Conservation (phyloP, 306 rosid genomes). For the Morella rubra region DNA sequence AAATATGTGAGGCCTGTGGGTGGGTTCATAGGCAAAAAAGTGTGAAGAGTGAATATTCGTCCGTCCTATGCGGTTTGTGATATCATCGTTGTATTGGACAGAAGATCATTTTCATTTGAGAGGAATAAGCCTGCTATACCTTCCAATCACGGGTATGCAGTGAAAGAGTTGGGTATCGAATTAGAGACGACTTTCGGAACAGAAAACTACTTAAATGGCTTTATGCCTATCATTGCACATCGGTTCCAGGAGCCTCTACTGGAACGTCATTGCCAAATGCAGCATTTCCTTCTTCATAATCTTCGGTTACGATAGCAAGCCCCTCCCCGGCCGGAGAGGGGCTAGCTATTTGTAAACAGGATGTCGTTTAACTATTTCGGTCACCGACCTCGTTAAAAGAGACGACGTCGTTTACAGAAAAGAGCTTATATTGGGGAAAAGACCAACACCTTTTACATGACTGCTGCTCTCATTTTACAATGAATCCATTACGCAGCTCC, state of each 20-base stretch:
- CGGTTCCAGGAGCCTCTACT: too few relatives aligned
- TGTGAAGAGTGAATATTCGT: conserved; percentile 1
- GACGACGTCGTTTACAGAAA: not conserved
- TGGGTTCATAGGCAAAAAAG: not conserved
- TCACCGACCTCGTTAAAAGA: not conserved
- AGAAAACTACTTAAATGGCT: too few relatives aligned
- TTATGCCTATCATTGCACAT: too few relatives aligned
- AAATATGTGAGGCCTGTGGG: not conserved
- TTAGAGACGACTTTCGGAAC: too few relatives aligned
- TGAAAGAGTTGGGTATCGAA: too few relatives aligned
- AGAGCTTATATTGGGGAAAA: not conserved
- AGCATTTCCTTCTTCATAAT: too few relatives aligned
- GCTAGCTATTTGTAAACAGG: too few relatives aligned
- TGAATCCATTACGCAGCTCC: not conserved
- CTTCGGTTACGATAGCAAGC: too few relatives aligned
- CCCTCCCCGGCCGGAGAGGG: too few relatives aligned
- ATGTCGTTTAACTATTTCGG: not conserved
- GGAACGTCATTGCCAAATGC: too few relatives aligned
- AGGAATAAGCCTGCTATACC: too few relatives aligned
- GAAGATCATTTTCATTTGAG: not conserved
- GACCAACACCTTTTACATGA: not conserved
- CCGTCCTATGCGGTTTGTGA: not conserved
- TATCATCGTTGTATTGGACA: not conserved
- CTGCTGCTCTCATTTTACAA: not conserved
- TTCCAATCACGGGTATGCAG: too few relatives aligned